These are phyloP conservation scores for Colletotrichum orbiculare DNA, from an alignment of 2,329 filamentous ascomycete species.

Conservation along the genomic window DNA sequence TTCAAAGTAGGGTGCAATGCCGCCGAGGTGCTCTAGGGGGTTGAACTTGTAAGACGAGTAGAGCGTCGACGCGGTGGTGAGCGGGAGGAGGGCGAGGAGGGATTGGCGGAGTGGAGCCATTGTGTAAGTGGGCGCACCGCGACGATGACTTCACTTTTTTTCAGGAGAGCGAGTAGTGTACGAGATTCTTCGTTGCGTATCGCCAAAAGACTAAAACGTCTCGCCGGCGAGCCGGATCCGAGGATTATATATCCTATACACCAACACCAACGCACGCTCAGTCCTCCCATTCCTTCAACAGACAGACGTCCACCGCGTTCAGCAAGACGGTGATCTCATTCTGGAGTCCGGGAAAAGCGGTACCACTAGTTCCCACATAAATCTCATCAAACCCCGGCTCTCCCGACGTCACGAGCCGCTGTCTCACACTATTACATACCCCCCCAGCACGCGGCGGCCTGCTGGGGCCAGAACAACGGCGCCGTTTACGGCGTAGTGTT, in stretches of 20 bases:
- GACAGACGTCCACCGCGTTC: not conserved
- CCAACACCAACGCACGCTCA: not conserved
- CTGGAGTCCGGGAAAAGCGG: conserved; percentile 6
- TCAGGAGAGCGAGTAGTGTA: no score
- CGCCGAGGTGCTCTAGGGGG: conserved; percentile 64
- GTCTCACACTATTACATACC: not conserved
- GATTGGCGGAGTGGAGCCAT: conserved; percentile 11
- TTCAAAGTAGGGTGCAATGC: conserved; percentile 69
- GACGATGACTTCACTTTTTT: no score
- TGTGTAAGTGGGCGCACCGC: not conserved
- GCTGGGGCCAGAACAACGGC: no score
- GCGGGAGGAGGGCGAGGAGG: conserved; percentile 18
- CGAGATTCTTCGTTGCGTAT: no score
- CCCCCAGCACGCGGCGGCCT: conserved; percentile 1
- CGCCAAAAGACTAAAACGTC: no score
- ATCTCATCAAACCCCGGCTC: conserved; percentile 1
- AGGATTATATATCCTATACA: no score
- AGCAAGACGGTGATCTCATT: conserved; percentile 22
- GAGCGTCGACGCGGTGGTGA: conserved; percentile 43
- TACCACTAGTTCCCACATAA: conserved; percentile 8
- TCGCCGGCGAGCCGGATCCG: no score
- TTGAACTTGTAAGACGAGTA: conserved; percentile 63
- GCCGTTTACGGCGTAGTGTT: no score
- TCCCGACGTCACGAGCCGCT: conserved; percentile 28
- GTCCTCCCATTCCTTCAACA: not conserved